Evolutionary conservation across 2,329 filamentous ascomycete genomes (phyloP), one percentile per base, ranked within the genome.

Genomic region (Trichoderma citrinoviride): DNA sequence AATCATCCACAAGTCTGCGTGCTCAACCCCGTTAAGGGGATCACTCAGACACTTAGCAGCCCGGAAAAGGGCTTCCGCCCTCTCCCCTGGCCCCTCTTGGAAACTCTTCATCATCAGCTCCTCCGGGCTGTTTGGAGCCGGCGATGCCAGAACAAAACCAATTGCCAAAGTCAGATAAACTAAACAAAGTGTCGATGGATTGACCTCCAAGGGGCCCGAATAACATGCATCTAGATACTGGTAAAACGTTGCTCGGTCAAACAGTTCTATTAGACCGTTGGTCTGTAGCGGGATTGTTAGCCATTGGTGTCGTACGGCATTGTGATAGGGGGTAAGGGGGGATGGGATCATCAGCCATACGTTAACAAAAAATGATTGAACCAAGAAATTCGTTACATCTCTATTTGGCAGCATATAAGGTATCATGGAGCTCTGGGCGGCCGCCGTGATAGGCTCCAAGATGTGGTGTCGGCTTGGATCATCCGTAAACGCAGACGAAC

Each of bases 1-100:
- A 53, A 90, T 81, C 14, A 85, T 85, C 84, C 86, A 88, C 65
- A 90, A 83, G 63, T 87, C 83, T 23, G 83, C 84, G 69, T 88
- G 84, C 70, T 89, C 86, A 54, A 88, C 82, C 0, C 84, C 80
- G 3, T 76, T 73, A 1, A 78, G 73, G 1, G 78, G 76, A 52
- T 81, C 77, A 19, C 76, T 77, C 17, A 88, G 76, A 47, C 77
- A 79, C 68, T 83, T 86, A 5, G 87, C 87, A 67, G 82, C 85
- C 17, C 81, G 77, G 70, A 87, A 90, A 71, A 89, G 88, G 12
- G 84, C 75, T 68, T 90, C 87, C n/a, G 85, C 84, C 68, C 83
- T 79, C 67, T 85, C 82, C 1, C 79, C 72, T 33, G 80, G 76
- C 40, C 81, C 79, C 5, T 75, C 77, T 21, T 79, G 78, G 21